Percentiles rank a stretch among this genome's conserved stretches.
These are phyloP conservation scores for Aspergillus aculeatus DNA, from an alignment of 2,329 filamentous ascomycete genomes.

Conservation along the genomic window DNA sequence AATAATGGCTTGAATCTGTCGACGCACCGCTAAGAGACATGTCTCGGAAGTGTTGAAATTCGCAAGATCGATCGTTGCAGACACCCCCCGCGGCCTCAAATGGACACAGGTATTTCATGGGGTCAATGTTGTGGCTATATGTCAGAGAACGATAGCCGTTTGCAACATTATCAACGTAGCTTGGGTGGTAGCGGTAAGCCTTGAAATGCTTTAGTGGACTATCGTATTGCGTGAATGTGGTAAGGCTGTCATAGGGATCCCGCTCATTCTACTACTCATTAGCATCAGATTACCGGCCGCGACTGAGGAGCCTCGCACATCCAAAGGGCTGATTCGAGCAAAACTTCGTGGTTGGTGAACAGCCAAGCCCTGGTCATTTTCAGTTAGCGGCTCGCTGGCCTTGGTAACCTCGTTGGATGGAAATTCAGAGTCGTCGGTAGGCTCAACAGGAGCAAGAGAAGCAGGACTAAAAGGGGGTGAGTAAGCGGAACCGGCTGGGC, in stretches of 20 bases:
- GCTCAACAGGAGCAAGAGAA: conserved; percentile 34
- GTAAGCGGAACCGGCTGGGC: conserved; percentile 29
- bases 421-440: conserved; percentile 22
- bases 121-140: conserved; percentile 87
- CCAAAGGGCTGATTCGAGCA: conserved; percentile 30
- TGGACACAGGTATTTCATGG: conserved; percentile 70
- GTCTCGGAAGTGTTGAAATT: conserved; percentile 75
- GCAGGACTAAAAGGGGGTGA: conserved; percentile 47
- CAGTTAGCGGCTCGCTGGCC: conserved; percentile 34
- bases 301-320: conserved; percentile 31
- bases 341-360: conserved; percentile 21
- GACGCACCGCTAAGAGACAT: conserved; percentile 75
- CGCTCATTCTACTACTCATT: conserved; percentile 29
- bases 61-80: conserved; percentile 74
- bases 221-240: conserved; percentile 66
- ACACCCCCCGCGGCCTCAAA: conserved; percentile 67
- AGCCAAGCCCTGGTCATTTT: conserved; percentile 28
- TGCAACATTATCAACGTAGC: conserved; percentile 65
- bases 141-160: conserved; percentile 86
- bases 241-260: conserved; percentile 17
- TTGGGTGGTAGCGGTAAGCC: conserved; percentile 85
- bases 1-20: conserved; percentile 30
- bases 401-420: conserved; percentile 19
- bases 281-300: conserved; percentile 24
- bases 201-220: conserved; percentile 81